Base-by-base conservation (phyloP, 345 rosid species). In the Trapa incisa region DNA sequence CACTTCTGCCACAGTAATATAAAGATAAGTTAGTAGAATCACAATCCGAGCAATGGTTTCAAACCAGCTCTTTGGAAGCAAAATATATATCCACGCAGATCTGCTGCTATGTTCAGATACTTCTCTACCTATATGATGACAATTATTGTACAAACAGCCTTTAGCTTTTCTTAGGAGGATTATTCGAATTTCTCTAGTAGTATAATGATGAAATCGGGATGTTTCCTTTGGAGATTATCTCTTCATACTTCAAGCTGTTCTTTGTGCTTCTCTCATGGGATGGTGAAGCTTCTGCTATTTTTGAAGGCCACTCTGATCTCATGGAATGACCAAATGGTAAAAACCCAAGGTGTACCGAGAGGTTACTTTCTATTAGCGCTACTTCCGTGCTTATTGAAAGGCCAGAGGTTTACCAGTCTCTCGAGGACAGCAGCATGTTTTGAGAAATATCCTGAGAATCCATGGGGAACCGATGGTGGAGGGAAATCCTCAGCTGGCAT, bases 401-500 rank as follows among this genome's bases (percentile, higher is more conserved):
- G 95, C 89, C 91, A 86, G n/a, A 82, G 85, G 43, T 88, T 88
- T 13, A 88, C 95, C 68, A 86, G 80, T 42, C 91, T 87, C 68
- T 86, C 89, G 0, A 91, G 94, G 54, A 91, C 96, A 2, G 87
- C 71, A 15, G 99, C 98, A 72, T 96, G 87, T 81, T 86, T 94
- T 1, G 97, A 78, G 67, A 91, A 95, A 78, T 91, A 89, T 67
- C 98, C 99, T 0, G 99, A 78, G 87, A 95, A 95, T 42, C 97
- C 97, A 7, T 86, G 96, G 0, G 98, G 96, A 13, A 58, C 65
- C 22, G 88, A 71, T 6, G 96, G 82, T 6, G 99, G 99, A 61
- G 98, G 99, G 66, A 95, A 95, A 72, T 95, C 99, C 61, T 95
- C 99, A 0, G 99, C 87, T 2, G 98, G 99, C 97, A 95, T 91